These are phyloP conservation scores for Sechiopsis laciniata DNA, from an alignment of 306 rosid genomes.

Conservation along the genomic window DNA sequence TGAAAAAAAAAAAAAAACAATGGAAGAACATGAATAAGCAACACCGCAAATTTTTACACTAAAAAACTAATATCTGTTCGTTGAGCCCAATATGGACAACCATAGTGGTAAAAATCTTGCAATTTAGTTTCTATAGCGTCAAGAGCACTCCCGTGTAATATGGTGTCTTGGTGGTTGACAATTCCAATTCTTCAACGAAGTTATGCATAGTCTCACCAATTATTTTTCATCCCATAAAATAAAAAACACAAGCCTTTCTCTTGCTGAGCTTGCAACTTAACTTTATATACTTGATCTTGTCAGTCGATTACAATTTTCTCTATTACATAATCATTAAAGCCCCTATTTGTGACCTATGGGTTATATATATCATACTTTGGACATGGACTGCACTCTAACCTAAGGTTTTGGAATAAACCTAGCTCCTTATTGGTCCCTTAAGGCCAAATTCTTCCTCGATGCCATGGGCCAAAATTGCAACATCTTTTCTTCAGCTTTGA, in stretches of 20 bases:
- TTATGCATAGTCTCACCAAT: neutral
- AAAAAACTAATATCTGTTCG: too few relatives aligned
- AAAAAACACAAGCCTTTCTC: neutral
- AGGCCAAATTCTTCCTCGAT: neutral
- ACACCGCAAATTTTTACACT: too few relatives aligned
- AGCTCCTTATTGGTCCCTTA: neutral
- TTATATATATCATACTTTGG: neutral
- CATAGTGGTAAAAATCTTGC: neutral
- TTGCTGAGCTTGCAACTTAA: neutral
- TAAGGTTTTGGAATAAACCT: neutral
- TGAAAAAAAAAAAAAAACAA: too few relatives aligned
- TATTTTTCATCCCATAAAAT: neutral
- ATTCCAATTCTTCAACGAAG: neutral
- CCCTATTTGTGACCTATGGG: neutral
- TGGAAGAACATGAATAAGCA: too few relatives aligned
- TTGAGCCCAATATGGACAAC: neutral
- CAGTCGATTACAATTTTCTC: neutral
- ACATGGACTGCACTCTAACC: neutral
- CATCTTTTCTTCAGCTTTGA: conserved; percentile 6
- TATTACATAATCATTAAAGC: neutral
- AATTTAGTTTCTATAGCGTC: neutral
- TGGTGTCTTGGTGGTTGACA: neutral
- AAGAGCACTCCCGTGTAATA: neutral
- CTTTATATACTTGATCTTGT: neutral
- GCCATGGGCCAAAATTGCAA: neutral